These are phyloP conservation scores for Mortierella sp. DNA, from an alignment of 371 early-diverging fungal species.

Conservation along the genomic window DNA sequence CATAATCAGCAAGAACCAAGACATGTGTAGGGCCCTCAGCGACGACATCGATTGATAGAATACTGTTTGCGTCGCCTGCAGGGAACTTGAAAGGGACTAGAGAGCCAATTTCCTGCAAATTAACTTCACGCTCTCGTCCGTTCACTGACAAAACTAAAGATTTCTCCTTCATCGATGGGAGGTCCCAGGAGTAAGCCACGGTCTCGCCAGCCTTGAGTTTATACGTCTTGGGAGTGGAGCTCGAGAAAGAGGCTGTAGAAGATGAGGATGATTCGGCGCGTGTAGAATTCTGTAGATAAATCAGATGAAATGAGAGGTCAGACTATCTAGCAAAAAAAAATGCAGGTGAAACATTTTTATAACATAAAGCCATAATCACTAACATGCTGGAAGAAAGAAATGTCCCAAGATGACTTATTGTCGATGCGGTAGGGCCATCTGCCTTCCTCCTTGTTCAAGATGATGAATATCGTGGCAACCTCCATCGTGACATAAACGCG, in stretches of 20 bases:
- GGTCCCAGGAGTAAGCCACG: constrained; percentile 95
- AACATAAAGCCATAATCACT: constrained; percentile 6
- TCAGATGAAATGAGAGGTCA: neutral
- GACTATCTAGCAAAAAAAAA: neutral
- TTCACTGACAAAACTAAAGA: constrained; percentile 78
- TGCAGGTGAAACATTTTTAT: neutral
- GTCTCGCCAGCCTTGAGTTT: constrained; percentile 72
- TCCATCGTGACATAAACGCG: constrained; percentile 84
- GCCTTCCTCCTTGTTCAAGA: constrained; percentile 79
- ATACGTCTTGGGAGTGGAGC: constrained; percentile 61
- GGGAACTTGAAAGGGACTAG: constrained; percentile 86
- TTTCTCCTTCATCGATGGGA: constrained; percentile 85
- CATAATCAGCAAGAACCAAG: constrained; percentile 80
- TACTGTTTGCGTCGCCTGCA: constrained; percentile 59
- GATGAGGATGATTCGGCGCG: constrained; percentile 29
- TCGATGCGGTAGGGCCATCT: constrained; percentile 95
- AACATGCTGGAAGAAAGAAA: constrained; percentile 86
- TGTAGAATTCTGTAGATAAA: constrained; percentile 21
- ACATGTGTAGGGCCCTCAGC: constrained; percentile 90
- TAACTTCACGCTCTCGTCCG: constrained; percentile 82
- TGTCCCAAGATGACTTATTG: constrained; percentile 85
- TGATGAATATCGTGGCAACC: constrained; percentile 91
- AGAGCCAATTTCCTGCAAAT: constrained; percentile 92
- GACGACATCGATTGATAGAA: constrained; percentile 86
- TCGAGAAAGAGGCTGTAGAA: constrained; percentile 40